Evolutionary conservation across 2,329 filamentous ascomycete genomes (phyloP), one percentile per base, ranked within the genome.

Genomic region (Myriosclerotinia duriaeana): DNA sequence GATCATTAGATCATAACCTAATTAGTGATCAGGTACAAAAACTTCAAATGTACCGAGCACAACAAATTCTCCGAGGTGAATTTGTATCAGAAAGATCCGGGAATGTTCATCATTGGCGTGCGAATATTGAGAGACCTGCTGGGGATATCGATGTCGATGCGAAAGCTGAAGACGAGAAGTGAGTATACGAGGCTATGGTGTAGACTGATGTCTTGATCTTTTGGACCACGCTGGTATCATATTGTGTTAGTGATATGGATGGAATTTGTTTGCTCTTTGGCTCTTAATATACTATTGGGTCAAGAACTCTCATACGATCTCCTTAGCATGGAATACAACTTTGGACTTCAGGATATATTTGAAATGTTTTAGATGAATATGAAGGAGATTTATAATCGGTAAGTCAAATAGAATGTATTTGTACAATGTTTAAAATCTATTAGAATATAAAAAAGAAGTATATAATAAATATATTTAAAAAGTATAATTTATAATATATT

Each of bases 31-130:
- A 82, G 80, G 7, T 82, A 77, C 72, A 83, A 82, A 73, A 83
- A 83, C 69, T 83, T 76, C 75, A 80, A 76, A 63, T 83, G 80
- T 65, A 67, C 64, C 1, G 80, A 83, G 69, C n/a, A n/a, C n/a
- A 77, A 82, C 68, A 80, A 77, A 68, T 83, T 82, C 73, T 83
- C 82, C 68, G 81, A 83, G 68, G 34, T 80, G 40, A 83, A 83
- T 70, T n/a, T 83, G 1, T 83, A 83, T 68, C 75, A 82, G 73
- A 82, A 80, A 68, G 74, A 82, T 69, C 79, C 80, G 67, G 78
- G 38, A 82, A 81, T 69, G 71, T 55, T 52, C 80, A 82, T 67
- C 79, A 81, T 68, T 83, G 80, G 80, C 76, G 79, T 34, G 72
- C 73, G 2, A n/a, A n/a, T n/a, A n/a, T n/a, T n/a, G 78, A 81